Evolutionary conservation across 495 filamentous ascomycete genomes (phyloP), one percentile per base, ranked within the genome.

Genomic region (Penicillium argentinense): DNA sequence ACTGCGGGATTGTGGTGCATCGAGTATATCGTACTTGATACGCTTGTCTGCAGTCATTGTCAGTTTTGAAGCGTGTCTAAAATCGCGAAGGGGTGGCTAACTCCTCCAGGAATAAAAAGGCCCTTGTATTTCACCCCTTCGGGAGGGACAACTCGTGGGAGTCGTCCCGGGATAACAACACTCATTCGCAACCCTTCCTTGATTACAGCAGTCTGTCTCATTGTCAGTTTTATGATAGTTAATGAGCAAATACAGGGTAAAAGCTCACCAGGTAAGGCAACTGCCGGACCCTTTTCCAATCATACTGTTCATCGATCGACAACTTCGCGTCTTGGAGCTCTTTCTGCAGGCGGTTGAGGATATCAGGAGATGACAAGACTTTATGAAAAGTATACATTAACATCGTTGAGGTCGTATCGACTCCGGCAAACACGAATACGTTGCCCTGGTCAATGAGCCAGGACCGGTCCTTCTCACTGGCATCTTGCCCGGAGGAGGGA

Each of bases 381-480:
- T 36, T 36, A 18, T 36, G 33, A 11, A 36, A 36, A 36, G 33
- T 36, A 12, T 36, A 36, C 33, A 36, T 36, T n/a, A 36, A 21
- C 33, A 36, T 36, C 16, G 33, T 36, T 19, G 33, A 36, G 9
- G 33, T 36, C 12, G 33, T 36, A 21, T 36, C 33, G 16, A 36
- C 33, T 0, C 33, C 33, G 9, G 33, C 33, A 36, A 36, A 36
- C 4, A 36, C 33, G 21, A 36, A 36, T 2, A 18, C 21, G 21
- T 36, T 36, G 33, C 14, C 16, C 8, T 36, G 33, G 17, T 36
- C 33, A 36, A 36, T 21, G 5, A 36, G 33, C 33, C 33, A 36
- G 11, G 18, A 14, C 9, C 33, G 33, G 21, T 36, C 33, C n/a
- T 16, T 9, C 7, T 17, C 17, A 12, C 33, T 22, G 17, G 21